A percentile compares a stretch with the other conserved stretches of the same genome.
Conservation (phyloP, 805 yeast genomes). For the Tetrapisispora arboricola region DNA sequence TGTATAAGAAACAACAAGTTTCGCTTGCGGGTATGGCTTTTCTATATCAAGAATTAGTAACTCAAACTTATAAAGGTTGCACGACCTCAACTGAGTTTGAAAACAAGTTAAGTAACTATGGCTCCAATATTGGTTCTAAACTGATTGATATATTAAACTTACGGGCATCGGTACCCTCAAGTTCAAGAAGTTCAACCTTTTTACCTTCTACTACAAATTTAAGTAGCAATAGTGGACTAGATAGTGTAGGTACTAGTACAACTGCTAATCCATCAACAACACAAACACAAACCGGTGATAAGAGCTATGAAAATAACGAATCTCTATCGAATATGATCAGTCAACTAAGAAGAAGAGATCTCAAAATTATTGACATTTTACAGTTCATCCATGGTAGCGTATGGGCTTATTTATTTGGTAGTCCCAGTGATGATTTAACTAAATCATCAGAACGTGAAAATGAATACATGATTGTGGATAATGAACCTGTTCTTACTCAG, state of each 20-base stretch:
- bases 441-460: slow-evolving; percentile 57
- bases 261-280: neutral
- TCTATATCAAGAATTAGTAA: slow-evolving; percentile 61
- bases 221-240: neutral
- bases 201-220: slow-evolving; percentile 6
- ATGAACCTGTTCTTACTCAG: slow-evolving; percentile 54
- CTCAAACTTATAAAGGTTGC: slow-evolving; percentile 48
- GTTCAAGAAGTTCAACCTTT: slow-evolving; percentile 13
- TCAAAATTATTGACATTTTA: slow-evolving; percentile 53
- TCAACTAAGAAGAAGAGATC: slow-evolving; percentile 39
- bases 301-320: slow-evolving; percentile 7
- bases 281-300: neutral
- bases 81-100: slow-evolving; percentile 58
- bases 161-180: slow-evolving; percentile 22
- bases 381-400: slow-evolving; percentile 65
- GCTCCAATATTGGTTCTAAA: slow-evolving; percentile 65
- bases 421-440: slow-evolving; percentile 65
- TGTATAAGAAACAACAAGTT: slow-evolving; percentile 36
- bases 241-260: neutral
- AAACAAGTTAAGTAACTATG: slow-evolving; percentile 53
- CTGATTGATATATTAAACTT: slow-evolving; percentile 46
- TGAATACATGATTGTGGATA: slow-evolving; percentile 73
- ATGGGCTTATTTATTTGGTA: slow-evolving; percentile 72
- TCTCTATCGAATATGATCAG: slow-evolving; percentile 17
- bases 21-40: slow-evolving; percentile 60